Conservation (phyloP, 2,329 filamentous ascomycete genomes). For the Xylaria sp. region DNA sequence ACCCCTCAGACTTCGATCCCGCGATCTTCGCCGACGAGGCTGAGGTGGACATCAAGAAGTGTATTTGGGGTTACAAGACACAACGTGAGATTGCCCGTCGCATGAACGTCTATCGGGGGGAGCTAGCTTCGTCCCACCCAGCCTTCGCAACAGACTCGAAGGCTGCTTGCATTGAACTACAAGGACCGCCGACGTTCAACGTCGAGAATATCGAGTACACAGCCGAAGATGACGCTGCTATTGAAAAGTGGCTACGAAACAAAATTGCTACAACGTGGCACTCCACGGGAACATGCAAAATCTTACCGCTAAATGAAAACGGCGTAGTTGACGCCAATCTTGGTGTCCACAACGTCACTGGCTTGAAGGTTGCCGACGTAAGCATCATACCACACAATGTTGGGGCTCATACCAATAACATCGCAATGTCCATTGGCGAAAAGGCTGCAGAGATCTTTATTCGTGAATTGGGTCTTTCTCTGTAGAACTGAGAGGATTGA, state of each 20-base stretch:
- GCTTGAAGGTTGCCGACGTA: constrained; percentile 16
- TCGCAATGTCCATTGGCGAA: constrained; percentile 13
- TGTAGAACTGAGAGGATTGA: too few relatives aligned
- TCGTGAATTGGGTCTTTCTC: not conserved
- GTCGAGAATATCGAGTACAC: constrained; percentile 10
- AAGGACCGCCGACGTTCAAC: not conserved
- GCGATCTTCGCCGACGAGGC: not conserved
- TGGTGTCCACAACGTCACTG: not conserved
- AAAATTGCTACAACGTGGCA: constrained; percentile 8
- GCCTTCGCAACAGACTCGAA: not conserved
- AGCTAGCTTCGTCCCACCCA: not conserved
- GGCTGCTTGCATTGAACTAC: not conserved
- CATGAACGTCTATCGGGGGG: constrained; percentile 4
- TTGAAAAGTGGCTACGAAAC: constrained; percentile 12
- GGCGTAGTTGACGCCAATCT: constrained; percentile 11
- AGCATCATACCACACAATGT: constrained; percentile 9
- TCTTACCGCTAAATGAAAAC: not conserved
- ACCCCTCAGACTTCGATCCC: not conserved
- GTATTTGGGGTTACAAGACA: constrained; percentile 4
- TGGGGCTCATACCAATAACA: constrained; percentile 8
- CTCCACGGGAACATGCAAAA: constrained; percentile 2
- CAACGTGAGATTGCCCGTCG: constrained; percentile 6
- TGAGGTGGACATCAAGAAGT: not conserved
- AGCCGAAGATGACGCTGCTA: constrained; percentile 8
- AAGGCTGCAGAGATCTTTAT: constrained; percentile 18